Evolutionary conservation across 495 filamentous ascomycete species (phyloP).

Genomic region (Penicillium coprophilum): DNA sequence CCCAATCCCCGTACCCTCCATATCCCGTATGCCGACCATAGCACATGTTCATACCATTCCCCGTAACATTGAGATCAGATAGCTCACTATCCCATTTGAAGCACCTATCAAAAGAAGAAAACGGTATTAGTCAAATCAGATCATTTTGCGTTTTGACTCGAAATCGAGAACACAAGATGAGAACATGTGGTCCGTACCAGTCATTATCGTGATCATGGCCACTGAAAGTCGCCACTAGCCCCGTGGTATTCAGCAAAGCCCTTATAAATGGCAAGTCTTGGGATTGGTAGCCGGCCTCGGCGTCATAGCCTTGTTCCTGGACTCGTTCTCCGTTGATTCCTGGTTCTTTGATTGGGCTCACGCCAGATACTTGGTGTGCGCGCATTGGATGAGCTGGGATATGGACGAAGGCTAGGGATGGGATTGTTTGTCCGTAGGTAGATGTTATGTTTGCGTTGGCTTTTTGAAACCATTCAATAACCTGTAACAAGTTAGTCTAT

Average conservation of each 20-base stretch:
- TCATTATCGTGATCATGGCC: constrained; percentile 69
- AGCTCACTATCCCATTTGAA: constrained; percentile 31
- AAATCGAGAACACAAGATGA: too few species aligned
- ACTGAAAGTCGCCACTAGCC: constrained; percentile 58
- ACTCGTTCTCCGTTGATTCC: constrained; percentile 65
- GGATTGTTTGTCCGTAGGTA: constrained; percentile 46
- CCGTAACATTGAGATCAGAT: constrained; percentile 29
- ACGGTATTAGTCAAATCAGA: not conserved
- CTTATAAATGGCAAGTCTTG: constrained; percentile 65
- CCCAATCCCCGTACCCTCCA: constrained; percentile 67
- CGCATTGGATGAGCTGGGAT: constrained; percentile 60
- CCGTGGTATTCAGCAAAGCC: constrained; percentile 51
- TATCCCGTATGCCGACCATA: constrained; percentile 68
- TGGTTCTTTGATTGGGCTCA: constrained; percentile 46
- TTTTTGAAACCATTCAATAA: constrained; percentile 58
- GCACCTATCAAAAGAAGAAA: constrained; percentile 22
- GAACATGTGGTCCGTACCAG: constrained; percentile 39
- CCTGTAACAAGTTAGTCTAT: constrained; percentile 17
- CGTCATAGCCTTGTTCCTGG: constrained; percentile 50
- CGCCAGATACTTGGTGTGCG: constrained; percentile 46
- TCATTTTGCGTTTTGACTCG: not conserved
- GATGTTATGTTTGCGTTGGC: constrained; percentile 43
- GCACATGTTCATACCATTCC: constrained; percentile 52
- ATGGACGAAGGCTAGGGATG: constrained; percentile 67
- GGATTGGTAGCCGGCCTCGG: constrained; percentile 29